Base-by-base conservation (phyloP, 2,329 filamentous ascomycete genomes). In the Venturiaceae sp. region DNA sequence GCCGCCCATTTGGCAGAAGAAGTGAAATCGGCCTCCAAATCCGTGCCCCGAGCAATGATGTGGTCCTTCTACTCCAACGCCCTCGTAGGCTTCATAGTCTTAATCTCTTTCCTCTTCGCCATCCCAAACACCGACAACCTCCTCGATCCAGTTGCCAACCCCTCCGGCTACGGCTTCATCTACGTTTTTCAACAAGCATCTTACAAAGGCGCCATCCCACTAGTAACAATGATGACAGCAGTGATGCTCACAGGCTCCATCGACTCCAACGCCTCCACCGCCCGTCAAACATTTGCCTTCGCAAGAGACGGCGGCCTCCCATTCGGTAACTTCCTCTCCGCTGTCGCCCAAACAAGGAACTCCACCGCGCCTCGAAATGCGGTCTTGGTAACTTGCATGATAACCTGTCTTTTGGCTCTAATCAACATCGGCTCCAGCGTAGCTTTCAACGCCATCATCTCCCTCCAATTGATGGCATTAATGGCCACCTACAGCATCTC, bases 1-100 rank as follows among this genome's bases (percentile, higher is more conserved):
- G 70, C 72, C 21, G 72, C 71, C 2, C 72, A 76, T 59, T 72
- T 77, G 65, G 65, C 73, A 2, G 73, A 77, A 61, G 74, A 77
- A 59, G 69, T 75, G 59, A 70, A 72, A 58, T 68, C 75, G 30
- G 73, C 74, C 1, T 68, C 69, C 21, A 69, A 66, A 16, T 68
- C 72, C 16, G 70, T 77, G 3, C 74, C 75, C 2, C 66, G 67
- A 36, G 69, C 72, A 8, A 75, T 76, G 68, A 63, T 77, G 5
- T 68, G 70, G 55, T 68, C 68, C 8, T 76, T 73, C 61, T 59
- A 70, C 16, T 60, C 69, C 36, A 71, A 71, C 55, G 61, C 66
- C 34, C 61, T 69, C 8, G 61, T 71, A 19, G 67, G 68, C 5
- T 65, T 71, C 52, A 64, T 64, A 30, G 69, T 71, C 65, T 65